These are phyloP conservation scores for Vinca major DNA, from an alignment of 305 asterid genomes.

Conservation along the genomic window DNA sequence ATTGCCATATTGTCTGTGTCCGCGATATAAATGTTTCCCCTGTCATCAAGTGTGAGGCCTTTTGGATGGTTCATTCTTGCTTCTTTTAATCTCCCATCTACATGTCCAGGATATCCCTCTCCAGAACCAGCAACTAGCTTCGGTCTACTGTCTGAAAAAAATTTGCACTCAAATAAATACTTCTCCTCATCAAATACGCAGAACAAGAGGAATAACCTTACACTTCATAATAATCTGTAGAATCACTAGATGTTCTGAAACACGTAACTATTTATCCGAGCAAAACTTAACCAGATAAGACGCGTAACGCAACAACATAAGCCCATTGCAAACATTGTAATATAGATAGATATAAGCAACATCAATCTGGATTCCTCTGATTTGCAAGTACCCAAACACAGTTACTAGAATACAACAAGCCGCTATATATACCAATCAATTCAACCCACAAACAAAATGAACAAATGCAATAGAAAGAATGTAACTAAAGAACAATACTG, in stretches of 20 bases:
- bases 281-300: not conserved
- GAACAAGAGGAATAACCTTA: not conserved
- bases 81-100: constrained; percentile 76
- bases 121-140: constrained; percentile 82
- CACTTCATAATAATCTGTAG: no score
- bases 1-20: constrained; percentile 92
- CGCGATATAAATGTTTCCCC: constrained; percentile 85
- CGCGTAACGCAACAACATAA: not conserved
- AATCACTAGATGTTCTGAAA: not conserved
- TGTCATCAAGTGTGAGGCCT: constrained; percentile 80
- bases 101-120: constrained; percentile 78
- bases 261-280: not conserved
- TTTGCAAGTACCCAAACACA: not conserved
- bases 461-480: not conserved
- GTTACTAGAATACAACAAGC: not conserved
- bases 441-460: not conserved
- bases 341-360: not conserved
- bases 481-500: not conserved
- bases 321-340: not conserved
- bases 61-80: constrained; percentile 94
- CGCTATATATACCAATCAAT: not conserved
- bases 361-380: not conserved
- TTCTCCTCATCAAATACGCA: constrained; percentile 13
- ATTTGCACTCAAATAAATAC: constrained; percentile 1
- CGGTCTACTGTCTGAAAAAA: constrained; percentile 63